Percentiles rank a stretch among this genome's conserved stretches.
These are phyloP conservation scores for Fonsecaea monophora DNA, from an alignment of 2,329 filamentous ascomycete species.

Conservation along the genomic window DNA sequence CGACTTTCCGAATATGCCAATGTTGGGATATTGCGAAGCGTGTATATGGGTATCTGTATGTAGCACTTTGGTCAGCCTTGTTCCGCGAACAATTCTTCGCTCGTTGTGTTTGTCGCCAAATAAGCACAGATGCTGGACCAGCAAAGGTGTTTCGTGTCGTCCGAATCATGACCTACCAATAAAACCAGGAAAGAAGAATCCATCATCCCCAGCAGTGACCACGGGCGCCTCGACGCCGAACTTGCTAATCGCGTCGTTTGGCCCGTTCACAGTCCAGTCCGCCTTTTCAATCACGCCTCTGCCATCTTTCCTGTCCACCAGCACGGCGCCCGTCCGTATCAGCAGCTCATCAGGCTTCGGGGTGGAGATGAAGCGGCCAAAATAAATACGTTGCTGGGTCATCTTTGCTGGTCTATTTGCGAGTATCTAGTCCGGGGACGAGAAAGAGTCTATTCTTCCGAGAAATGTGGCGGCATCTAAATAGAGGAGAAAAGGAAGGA, in stretches of 20 bases:
- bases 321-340: constrained; percentile 38
- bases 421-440: background rate
- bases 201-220: constrained; percentile 25
- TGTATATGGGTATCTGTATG: constrained; percentile 87
- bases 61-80: background rate
- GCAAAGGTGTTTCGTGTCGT: no score
- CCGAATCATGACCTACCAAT: constrained; percentile 21
- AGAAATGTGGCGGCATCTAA: background rate
- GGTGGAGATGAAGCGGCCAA: constrained; percentile 40
- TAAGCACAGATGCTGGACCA: background rate
- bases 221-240: constrained; percentile 35
- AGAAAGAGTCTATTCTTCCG: background rate
- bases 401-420: background rate
- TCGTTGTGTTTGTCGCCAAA: background rate
- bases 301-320: constrained; percentile 36
- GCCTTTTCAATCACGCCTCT: constrained; percentile 36
- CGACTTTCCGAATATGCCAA: constrained; percentile 89
- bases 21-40: constrained; percentile 92
- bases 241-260: constrained; percentile 33
- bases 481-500: background rate
- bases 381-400: constrained; percentile 34
- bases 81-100: constrained; percentile 4
- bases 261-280: constrained; percentile 35
- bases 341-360: constrained; percentile 34
- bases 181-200: constrained; percentile 46